phyloP scores from a whole-genome alignment of 2,329 filamentous ascomycete genomes.

The Fusarium drepaniforme region DNA sequence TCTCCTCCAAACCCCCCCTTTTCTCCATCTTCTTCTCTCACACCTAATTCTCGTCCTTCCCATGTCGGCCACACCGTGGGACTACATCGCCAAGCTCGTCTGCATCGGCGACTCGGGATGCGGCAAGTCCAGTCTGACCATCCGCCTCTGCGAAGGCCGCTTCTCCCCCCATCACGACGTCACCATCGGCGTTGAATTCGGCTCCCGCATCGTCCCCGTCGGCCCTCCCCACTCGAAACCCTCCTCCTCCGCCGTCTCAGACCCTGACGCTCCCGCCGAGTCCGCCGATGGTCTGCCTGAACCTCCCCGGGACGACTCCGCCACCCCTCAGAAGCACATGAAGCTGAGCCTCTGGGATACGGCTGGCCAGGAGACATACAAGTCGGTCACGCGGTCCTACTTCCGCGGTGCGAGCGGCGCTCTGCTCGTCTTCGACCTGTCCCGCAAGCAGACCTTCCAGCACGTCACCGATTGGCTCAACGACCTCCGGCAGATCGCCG shows the following conservation, averaged over 20 bases:
- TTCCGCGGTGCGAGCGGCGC: constrained; percentile 81
- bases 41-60: constrained; percentile 27
- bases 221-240: constrained; percentile 79
- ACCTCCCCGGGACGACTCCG: constrained; percentile 58
- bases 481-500: constrained; percentile 93
- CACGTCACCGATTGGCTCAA: constrained; percentile 95
- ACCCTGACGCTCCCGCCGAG: constrained; percentile 25
- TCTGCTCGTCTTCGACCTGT: constrained; percentile 95
- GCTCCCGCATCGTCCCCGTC: constrained; percentile 91
- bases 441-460: constrained; percentile 84
- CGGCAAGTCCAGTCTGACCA: constrained; percentile 94
- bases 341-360: constrained; percentile 97
- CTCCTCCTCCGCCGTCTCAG: constrained; percentile 43
- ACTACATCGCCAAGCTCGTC: constrained; percentile 99
- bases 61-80: constrained; percentile 83
- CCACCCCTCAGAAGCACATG: constrained; percentile 78
- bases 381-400: constrained; percentile 93
- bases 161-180: constrained; percentile 97
- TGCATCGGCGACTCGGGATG: constrained; percentile 97
- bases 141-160: constrained; percentile 95
- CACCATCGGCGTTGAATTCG: constrained; percentile 97
- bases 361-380: constrained; percentile 97
- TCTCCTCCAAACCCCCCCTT: not conserved
- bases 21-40: not conserved
- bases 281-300: constrained; percentile 61